A percentile compares a stretch with the other conserved stretches of the same genome.
Conservation (phyloP, 805 yeast species). For the Metschnikowia similis region DNA sequence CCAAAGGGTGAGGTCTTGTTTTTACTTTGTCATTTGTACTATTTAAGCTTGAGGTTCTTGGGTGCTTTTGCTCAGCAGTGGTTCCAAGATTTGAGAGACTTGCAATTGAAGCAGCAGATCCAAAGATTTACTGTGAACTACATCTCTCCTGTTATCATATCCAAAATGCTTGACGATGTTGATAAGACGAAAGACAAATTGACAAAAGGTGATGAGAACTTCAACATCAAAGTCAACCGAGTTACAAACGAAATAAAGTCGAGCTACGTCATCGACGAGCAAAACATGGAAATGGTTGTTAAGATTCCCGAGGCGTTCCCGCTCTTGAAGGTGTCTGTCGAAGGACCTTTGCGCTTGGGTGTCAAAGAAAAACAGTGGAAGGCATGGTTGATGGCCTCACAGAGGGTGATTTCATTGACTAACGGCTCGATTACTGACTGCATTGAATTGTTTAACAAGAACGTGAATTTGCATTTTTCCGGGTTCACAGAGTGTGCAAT, state of each 20-base stretch:
- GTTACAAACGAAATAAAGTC: constrained; percentile 66
- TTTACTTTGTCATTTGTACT: constrained; percentile 49
- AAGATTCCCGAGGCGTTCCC: constrained; percentile 76
- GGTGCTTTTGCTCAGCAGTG: constrained; percentile 62
- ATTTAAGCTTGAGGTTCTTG: constrained; percentile 43
- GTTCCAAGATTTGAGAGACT: constrained; percentile 68
- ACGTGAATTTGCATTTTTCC: constrained; percentile 79
- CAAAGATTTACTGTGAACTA: constrained; percentile 58
- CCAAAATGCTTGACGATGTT: constrained; percentile 52
- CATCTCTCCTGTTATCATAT: constrained; percentile 63
- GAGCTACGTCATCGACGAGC: constrained; percentile 78
- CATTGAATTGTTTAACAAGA: constrained; percentile 62
- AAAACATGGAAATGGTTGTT: constrained; percentile 73
- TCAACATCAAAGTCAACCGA: constrained; percentile 58
- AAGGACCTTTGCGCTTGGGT: constrained; percentile 78
- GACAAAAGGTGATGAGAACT: constrained; percentile 36
- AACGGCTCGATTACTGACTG: constrained; percentile 70
- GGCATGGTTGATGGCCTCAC: constrained; percentile 91
- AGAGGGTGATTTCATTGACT: constrained; percentile 69
- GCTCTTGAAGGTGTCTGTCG: constrained; percentile 64
- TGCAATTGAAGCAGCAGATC: constrained; percentile 54
- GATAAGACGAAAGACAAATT: constrained; percentile 35
- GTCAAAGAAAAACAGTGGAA: constrained; percentile 91
- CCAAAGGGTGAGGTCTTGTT: constrained; percentile 32
- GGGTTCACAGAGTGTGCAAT: constrained; percentile 97